Conservation (phyloP, 176 grass and related monocot species). For the Phoenix roebelenii region DNA sequence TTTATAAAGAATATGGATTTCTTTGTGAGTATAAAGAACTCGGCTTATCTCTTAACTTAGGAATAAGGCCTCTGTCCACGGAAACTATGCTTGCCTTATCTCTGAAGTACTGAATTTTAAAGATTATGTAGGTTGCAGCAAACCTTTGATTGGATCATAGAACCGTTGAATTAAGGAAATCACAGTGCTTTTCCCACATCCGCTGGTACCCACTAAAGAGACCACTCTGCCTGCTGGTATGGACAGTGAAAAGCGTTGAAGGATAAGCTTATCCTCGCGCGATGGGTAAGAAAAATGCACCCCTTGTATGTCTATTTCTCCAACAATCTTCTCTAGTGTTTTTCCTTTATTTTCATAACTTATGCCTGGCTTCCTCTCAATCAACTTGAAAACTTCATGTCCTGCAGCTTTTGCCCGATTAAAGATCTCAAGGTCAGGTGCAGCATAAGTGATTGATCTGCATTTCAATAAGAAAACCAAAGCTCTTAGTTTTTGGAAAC, state of each 20-base stretch:
- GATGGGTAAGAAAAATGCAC: slow-evolving; percentile 43
- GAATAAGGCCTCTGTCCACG: no score
- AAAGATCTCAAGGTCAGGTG: slow-evolving; percentile 55
- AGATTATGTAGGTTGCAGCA: background rate
- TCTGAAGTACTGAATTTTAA: background rate
- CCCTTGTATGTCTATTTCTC: slow-evolving; percentile 22
- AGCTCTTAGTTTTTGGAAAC: background rate
- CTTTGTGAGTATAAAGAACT: no score
- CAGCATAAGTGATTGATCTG: slow-evolving; percentile 63
- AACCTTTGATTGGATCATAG: slow-evolving; percentile 38
- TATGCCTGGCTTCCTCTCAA: slow-evolving; percentile 30
- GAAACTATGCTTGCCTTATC: no score
- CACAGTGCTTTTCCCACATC: slow-evolving; percentile 46
- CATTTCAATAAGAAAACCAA: slow-evolving; percentile 2
- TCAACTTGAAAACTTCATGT: slow-evolving; percentile 34
- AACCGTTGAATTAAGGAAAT: slow-evolving; percentile 44
- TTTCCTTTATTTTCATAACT: slow-evolving; percentile 25
- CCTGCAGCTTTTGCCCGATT: slow-evolving; percentile 41
- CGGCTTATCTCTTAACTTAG: no score
- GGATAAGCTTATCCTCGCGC: slow-evolving; percentile 29
- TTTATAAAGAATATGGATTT: no score
- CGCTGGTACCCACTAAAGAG: slow-evolving; percentile 35
- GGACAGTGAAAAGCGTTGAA: slow-evolving; percentile 34
- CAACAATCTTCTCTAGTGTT: slow-evolving; percentile 19
- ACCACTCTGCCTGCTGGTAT: slow-evolving; percentile 31